Percentiles rank a stretch among this genome's conserved stretches.
phyloP scores from a whole-genome alignment of 805 yeast genomes.

The Wickerhamomyces chambardii region DNA sequence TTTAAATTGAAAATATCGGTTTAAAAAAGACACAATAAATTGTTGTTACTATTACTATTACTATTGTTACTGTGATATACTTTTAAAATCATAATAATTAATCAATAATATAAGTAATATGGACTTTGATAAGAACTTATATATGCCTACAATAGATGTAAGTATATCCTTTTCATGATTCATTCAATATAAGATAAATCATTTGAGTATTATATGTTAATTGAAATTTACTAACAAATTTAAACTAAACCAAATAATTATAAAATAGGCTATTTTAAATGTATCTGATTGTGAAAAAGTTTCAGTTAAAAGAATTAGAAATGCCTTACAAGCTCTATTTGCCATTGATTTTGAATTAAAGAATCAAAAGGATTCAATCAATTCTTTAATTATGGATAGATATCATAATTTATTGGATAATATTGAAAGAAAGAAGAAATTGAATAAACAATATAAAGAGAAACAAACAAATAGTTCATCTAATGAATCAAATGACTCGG shows the following conservation, averaged over 20 bases:
- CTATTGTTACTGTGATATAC: too few relatives aligned
- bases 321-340: slow-evolving; percentile 65
- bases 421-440: slow-evolving; percentile 18
- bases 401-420: slow-evolving; percentile 38
- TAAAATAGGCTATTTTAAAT: slow-evolving; percentile 51
- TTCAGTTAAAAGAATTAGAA: slow-evolving; percentile 62
- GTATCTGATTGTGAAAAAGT: slow-evolving; percentile 64
- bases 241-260: neutral
- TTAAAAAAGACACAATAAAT: too few relatives aligned
- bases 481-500: too few relatives aligned
- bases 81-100: too few relatives aligned
- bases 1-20: too few relatives aligned
- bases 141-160: slow-evolving; percentile 59
- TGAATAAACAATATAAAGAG: slow-evolving; percentile 18
- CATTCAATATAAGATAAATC: too few relatives aligned
- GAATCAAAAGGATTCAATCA: slow-evolving; percentile 42
- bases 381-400: slow-evolving; percentile 50
- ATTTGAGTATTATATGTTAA: too few relatives aligned
- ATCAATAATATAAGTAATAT: neutral
- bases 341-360: slow-evolving; percentile 40
- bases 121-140: slow-evolving; percentile 14
- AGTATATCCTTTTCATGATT: slow-evolving; percentile 12
- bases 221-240: slow-evolving; percentile 2
- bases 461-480: too few relatives aligned
- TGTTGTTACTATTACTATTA: too few relatives aligned